Evolutionary conservation across 1,284 basidiomycete genomes (phyloP).

Genomic region (Anthracocystis setariae): DNA sequence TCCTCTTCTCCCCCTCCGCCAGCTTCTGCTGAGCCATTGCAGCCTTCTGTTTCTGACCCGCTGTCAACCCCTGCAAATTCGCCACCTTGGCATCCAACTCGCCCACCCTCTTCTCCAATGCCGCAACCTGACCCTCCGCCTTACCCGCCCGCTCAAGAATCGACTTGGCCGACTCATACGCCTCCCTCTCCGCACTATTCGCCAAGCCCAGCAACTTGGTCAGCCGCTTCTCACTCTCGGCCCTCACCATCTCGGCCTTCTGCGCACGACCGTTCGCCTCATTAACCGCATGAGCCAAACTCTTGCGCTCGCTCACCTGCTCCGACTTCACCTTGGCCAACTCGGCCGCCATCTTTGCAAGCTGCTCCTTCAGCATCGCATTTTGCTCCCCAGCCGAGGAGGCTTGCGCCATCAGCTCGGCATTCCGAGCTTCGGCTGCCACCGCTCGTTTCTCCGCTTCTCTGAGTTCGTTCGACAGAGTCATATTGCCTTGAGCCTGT

Average conservation of each 20-base stretch:
- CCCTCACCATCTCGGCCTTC: constrained; percentile 28
- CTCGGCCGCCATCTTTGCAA: constrained; percentile 42
- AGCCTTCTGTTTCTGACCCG: constrained; percentile 62
- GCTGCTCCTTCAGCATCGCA: constrained; percentile 31
- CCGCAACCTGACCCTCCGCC: constrained; percentile 47
- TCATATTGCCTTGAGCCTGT: constrained; percentile 13
- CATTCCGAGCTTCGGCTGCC: constrained; percentile 12
- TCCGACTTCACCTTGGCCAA: constrained; percentile 29
- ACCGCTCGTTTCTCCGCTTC: constrained; percentile 20
- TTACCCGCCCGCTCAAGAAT: constrained; percentile 42
- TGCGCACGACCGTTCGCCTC: constrained; percentile 40
- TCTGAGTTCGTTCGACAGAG: constrained; percentile 12
- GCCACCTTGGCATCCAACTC: constrained; percentile 58
- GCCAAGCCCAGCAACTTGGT: constrained; percentile 21
- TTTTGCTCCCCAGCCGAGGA: constrained; percentile 22
- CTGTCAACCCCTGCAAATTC: constrained; percentile 52
- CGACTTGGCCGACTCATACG: constrained; percentile 35
- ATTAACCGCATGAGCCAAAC: constrained; percentile 31
- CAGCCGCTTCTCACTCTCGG: constrained; percentile 27
- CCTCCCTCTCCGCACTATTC: constrained; percentile 28
- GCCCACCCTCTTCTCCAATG: constrained; percentile 50
- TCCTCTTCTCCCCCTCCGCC: constrained; percentile 51
- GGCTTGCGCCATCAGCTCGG: constrained; percentile 7
- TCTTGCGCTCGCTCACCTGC: constrained; percentile 32
- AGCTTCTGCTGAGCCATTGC: constrained; percentile 55